A percentile compares a stretch with the other conserved stretches of the same genome.
These are phyloP conservation scores for Neurospora crassa DNA, from an alignment of 2,329 filamentous ascomycete genomes.

Conservation along the genomic window DNA sequence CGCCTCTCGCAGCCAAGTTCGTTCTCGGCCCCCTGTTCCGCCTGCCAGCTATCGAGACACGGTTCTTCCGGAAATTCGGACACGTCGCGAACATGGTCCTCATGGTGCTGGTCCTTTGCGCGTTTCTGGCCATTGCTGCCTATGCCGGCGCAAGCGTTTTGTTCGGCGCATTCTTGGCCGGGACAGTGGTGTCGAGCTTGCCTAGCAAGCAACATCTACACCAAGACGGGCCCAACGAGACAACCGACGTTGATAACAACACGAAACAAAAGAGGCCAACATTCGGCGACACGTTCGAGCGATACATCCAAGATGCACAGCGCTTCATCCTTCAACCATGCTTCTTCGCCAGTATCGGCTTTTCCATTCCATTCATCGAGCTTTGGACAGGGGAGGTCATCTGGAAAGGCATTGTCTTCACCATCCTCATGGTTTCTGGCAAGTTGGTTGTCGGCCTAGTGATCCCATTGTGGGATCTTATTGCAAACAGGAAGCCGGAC, in stretches of 20 bases:
- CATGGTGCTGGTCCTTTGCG: conserved; percentile 11
- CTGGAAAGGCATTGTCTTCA: conserved; percentile 67
- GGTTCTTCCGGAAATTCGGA: not conserved
- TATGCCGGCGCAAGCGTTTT: conserved; percentile 17
- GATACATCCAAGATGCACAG: conserved; percentile 30
- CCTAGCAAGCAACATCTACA: conserved; percentile 4
- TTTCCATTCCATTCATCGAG: conserved; percentile 63
- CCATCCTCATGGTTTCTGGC: conserved; percentile 56
- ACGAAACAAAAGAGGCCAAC: not conserved
- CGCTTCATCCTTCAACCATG: conserved; percentile 54
- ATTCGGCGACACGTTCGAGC: conserved; percentile 24
- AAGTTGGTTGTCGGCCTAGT: conserved; percentile 54
- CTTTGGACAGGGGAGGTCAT: conserved; percentile 56
- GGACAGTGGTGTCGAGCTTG: conserved; percentile 12
- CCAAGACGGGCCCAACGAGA: too few species aligned
- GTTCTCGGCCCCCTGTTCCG: conserved; percentile 9
- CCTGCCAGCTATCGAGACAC: not conserved
- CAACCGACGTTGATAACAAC: not conserved
- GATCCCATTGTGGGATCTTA: conserved; percentile 21
- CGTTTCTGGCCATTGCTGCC: conserved; percentile 13
- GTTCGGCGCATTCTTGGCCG: conserved; percentile 16
- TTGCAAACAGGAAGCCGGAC: not conserved
- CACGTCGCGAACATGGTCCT: conserved; percentile 8
- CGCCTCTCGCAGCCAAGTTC: conserved; percentile 11
- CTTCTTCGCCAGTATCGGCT: conserved; percentile 69